These are phyloP conservation scores for Pisolithus sp. DNA, from an alignment of 768 basidiomycete genomes.

Conservation along the genomic window DNA sequence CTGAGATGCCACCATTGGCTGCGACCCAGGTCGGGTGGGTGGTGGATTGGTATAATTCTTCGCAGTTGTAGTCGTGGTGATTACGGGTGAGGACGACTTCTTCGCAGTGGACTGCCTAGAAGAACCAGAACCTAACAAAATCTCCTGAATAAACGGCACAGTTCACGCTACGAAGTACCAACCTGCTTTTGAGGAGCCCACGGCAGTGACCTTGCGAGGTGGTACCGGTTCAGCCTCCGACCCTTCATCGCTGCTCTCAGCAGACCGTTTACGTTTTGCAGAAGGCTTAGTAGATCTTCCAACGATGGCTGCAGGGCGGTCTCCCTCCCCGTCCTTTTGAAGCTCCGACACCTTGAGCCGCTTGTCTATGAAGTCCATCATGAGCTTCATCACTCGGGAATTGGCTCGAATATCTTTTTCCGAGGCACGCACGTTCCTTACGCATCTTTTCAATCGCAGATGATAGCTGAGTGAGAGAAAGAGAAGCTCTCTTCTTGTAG, in stretches of 20 bases:
- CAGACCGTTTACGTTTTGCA: conserved; percentile 22
- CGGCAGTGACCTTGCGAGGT: conserved; percentile 10
- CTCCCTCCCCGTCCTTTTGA: conserved; percentile 26
- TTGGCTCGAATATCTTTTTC: conserved; percentile 39
- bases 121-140: conserved; percentile 10
- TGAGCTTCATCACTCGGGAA: conserved; percentile 26
- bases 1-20: too few species aligned
- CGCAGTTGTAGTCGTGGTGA: not conserved
- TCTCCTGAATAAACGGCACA: not conserved
- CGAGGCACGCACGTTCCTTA: conserved; percentile 29
- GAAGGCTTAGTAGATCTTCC: conserved; percentile 8
- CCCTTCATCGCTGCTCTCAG: conserved; percentile 13
- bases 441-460: conserved; percentile 37
- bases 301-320: conserved; percentile 15
- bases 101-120: conserved; percentile 5
- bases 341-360: conserved; percentile 28
- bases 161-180: conserved; percentile 1
- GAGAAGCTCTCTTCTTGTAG: conserved; percentile 23
- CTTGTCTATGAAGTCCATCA: conserved; percentile 27
- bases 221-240: conserved; percentile 16
- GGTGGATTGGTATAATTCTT: not conserved
- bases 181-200: conserved; percentile 9
- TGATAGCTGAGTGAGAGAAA: conserved; percentile 37
- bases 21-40: not conserved
- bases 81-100: conserved; percentile 2